Base-by-base conservation (phyloP, 1,139 yeast genomes). In the Candida buenavistaensis region DNA sequence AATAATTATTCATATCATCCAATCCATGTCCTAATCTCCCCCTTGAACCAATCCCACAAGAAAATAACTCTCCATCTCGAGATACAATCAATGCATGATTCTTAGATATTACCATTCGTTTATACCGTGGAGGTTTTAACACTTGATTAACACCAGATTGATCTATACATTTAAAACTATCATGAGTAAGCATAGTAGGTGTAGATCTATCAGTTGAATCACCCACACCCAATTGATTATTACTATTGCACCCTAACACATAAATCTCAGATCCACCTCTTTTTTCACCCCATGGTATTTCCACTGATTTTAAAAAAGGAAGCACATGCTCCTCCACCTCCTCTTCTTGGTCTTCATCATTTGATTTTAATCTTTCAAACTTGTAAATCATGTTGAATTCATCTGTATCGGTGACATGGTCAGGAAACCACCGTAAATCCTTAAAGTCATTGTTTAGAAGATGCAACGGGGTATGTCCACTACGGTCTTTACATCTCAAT, bases 21-120 rank as follows among this genome's bases (percentile, higher is more conserved):
- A 71, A 70, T 1, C 65, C 68, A 41, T 73, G 73, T 1, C 95
- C 96, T 14, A 86, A 58, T 35, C 95, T 64, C 2, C 95, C 96
- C 38, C 83, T 64, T 1, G 83, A 70, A 2, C 85, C 83, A 26
- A 78, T 68, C 1, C 96, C 96, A 46, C 83, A 75, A 0, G 82
- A 60, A 40, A 61, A 78, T 0, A 86, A 47, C 32, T 69, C 68
- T 4, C 78, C 77, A 29, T 75, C 78, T 11, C 68, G 65, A 0
- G 90, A 78, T 3, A 83, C 48, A 0, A 82, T 57, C 1, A 82
- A 58, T 0, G 90, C 71, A 52, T 86, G 95, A 44, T 79, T 76
- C 51, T 81, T 83, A 3, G 92, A 79, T 37, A 86, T 60, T 12
- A 57, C 57, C 2, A 80, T 56, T 24, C 66, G 63, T 26, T 57